phyloP scores from a whole-genome alignment of 306 rosid species.

The Rosa lucieae region DNA sequence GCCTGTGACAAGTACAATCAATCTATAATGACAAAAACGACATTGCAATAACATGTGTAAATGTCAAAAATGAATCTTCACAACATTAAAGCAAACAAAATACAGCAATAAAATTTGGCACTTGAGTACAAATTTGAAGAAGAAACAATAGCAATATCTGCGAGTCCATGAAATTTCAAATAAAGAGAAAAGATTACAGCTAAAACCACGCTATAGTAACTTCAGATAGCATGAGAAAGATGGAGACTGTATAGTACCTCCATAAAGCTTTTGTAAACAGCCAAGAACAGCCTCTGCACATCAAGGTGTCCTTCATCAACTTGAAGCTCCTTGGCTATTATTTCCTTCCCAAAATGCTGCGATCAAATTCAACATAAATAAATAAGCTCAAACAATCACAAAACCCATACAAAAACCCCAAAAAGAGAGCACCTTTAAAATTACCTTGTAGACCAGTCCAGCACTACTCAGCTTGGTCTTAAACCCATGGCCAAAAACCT shows the following conservation, averaged over 20 bases:
- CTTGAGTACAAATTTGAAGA: background rate
- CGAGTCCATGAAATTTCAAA: background rate
- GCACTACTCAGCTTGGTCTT: conserved; percentile 93
- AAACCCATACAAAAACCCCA: background rate
- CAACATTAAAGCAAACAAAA: background rate
- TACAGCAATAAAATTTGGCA: background rate
- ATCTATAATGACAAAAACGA: conserved; percentile 7
- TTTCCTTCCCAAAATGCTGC: conserved; percentile 93
- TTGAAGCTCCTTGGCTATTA: conserved; percentile 88
- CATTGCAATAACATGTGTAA: background rate
- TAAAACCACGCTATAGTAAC: background rate
- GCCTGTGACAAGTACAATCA: conserved; percentile 56
- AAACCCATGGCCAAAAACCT: conserved; percentile 88
- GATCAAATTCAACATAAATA: background rate
- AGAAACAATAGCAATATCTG: background rate
- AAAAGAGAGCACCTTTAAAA: background rate
- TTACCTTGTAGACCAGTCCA: conserved; percentile 91
- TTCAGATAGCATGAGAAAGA: background rate
- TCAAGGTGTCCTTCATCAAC: conserved; percentile 74
- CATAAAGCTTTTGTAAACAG: conserved; percentile 92
- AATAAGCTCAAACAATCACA: conserved; percentile 11
- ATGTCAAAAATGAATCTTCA: background rate
- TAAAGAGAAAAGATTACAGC: background rate
- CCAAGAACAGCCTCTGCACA: conserved; percentile 74
- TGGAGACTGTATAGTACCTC: conserved; percentile 53